phyloP scores from a whole-genome alignment of 495 filamentous ascomycete species.

The Lasiosphaeris hirsuta region DNA sequence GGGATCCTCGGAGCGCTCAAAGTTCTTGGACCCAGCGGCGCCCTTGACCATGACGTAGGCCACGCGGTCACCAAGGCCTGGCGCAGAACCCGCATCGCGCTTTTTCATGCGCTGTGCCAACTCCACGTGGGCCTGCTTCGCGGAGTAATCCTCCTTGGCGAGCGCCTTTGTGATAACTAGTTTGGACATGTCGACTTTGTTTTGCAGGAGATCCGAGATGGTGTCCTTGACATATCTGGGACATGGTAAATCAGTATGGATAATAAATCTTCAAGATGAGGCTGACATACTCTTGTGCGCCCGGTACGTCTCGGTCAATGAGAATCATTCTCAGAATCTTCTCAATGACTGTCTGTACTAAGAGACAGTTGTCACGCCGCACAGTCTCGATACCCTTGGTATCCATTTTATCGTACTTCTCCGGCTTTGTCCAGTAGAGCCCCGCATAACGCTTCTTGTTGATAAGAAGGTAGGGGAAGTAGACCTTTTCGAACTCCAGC shows the following conservation, averaged over 20 bases:
- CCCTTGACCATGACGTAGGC: conserved; percentile 98
- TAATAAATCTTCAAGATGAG: not conserved
- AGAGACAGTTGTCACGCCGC: conserved; percentile 87
- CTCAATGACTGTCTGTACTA: conserved; percentile 97
- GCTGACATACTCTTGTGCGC: conserved; percentile 80
- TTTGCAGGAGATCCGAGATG: conserved; percentile 92
- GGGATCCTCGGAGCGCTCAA: conserved; percentile 93
- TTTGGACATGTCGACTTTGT: conserved; percentile 98
- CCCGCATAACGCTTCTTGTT: conserved; percentile 99
- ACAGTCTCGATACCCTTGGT: conserved; percentile 99
- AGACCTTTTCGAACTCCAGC: conserved; percentile 99
- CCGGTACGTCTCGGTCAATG: conserved; percentile 84
- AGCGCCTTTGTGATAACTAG: conserved; percentile 98
- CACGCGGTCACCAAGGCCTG: conserved; percentile 91
- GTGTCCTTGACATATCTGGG: conserved; percentile 90
- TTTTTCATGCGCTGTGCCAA: conserved; percentile 94
- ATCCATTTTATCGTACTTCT: conserved; percentile 99
- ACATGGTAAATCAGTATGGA: conserved; percentile 15
- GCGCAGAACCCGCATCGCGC: conserved; percentile 90
- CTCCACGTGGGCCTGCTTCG: conserved; percentile 93
- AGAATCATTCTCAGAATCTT: conserved; percentile 93
- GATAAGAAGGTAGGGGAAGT: conserved; percentile 96
- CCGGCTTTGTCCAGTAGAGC: conserved; percentile 89
- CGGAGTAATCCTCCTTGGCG: conserved; percentile 74
- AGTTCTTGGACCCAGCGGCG: conserved; percentile 80